Evolutionary conservation across 331 rosid species (phyloP).

Genomic region (Spiraea crenata): DNA sequence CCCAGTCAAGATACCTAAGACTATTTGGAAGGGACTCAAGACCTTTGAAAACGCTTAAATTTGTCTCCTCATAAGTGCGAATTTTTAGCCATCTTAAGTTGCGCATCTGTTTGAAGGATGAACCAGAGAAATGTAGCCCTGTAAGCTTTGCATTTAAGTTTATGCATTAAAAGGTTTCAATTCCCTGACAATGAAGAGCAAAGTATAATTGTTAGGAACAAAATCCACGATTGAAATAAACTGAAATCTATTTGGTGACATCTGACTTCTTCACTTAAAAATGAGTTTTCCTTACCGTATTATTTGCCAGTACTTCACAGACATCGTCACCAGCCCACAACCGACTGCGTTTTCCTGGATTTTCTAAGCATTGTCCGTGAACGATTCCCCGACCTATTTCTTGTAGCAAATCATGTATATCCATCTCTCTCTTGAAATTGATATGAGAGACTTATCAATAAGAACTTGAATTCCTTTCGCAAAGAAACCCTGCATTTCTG

Average conservation of each 20-base stretch:
- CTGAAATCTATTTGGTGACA: no score
- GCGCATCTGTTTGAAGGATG: no score
- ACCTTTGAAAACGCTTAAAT: no score
- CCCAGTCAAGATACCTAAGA: constrained; percentile 32
- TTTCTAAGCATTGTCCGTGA: neutral
- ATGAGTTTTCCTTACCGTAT: no score
- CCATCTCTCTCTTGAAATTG: no score
- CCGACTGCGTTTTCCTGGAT: neutral
- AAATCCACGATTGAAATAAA: neutral
- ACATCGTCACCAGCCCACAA: neutral
- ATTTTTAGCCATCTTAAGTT: no score
- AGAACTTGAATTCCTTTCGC: neutral
- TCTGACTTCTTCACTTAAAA: no score
- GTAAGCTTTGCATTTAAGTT: no score
- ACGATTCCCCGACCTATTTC: neutral
- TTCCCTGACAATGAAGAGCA: constrained; percentile 3
- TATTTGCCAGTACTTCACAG: neutral
- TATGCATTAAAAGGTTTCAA: neutral
- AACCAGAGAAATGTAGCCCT: no score
- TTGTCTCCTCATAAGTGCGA: no score
- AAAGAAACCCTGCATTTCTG: neutral
- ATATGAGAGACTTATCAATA: neutral
- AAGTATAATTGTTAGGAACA: neutral
- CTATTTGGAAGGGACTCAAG: constrained; percentile 23
- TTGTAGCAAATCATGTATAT: neutral